Base-by-base conservation (phyloP, 208 protist genomes). In the Trypanosoma melophagium region DNA sequence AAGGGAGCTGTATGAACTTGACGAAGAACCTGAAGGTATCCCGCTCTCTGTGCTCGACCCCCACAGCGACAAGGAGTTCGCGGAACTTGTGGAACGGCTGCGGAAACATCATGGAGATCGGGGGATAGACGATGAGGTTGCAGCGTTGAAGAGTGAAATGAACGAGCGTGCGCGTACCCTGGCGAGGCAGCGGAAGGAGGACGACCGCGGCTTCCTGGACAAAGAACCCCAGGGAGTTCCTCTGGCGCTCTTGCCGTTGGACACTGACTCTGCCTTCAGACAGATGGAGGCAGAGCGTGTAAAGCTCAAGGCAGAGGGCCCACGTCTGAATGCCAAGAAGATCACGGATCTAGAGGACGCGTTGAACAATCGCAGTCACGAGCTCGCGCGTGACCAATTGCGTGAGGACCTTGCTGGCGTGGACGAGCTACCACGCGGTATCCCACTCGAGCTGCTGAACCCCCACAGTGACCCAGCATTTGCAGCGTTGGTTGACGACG, bases 121-220 rank as follows among this genome's bases (percentile, higher is more conserved):
- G 44, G 57, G 70, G 40, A 56, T 77, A 21, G 76, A 74, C 59
- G 72, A n/a, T 71, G 69, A 74, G 65, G 77, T 58, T 21, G 80
- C 75, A 25, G 81, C 80, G 68, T 77, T 89, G 64, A 78, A 77
- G 69, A 69, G 66, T 14, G 19, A 83, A 58, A 93, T 93, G 87
- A 88, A 87, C 68, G 66, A 80, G 24, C 79, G 77, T 42, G 56
- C 40, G n/a, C 66, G 63, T 47, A 58, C 60, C 1, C 31, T 80
- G 49, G 85, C 83, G 7, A 61, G 58, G 31, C n/a, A 69, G 80
- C 35, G 53, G 44, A 84, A 78, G n/a, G 77, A 90, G 35, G 76
- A 77, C 14, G 87, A 90, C 60, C 71, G 87, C 38, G 87, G 77
- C 66, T 89, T 84, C 70, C 67, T 93, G n/a, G 79, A 90, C 66